These are phyloP conservation scores for Penicilliopsis zonata DNA, from an alignment of 495 filamentous ascomycete genomes.

Conservation along the genomic window DNA sequence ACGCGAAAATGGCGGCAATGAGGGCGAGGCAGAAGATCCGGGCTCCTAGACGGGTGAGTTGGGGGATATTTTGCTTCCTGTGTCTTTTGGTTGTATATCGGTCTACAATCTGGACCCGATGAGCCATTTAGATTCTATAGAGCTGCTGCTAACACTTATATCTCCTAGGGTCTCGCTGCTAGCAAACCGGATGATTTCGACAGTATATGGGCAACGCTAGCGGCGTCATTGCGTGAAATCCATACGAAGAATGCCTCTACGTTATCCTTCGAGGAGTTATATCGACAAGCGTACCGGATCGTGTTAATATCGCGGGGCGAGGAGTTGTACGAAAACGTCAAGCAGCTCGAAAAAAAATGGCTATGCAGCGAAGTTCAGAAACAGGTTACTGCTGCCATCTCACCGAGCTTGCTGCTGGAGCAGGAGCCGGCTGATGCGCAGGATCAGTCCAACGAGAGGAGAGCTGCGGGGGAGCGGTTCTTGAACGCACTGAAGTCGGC, in stretches of 20 bases:
- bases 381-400: slow-evolving; percentile 47
- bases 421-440: slow-evolving; percentile 27
- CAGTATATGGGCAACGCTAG: slow-evolving; percentile 63
- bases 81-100: background rate
- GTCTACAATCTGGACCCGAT: slow-evolving; percentile 1
- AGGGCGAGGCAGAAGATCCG: slow-evolving; percentile 58
- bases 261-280: slow-evolving; percentile 90
- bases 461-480: slow-evolving; percentile 73
- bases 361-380: slow-evolving; percentile 56
- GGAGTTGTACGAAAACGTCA: slow-evolving; percentile 69
- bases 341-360: slow-evolving; percentile 69
- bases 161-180: slow-evolving; percentile 37
- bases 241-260: slow-evolving; percentile 83
- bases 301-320: slow-evolving; percentile 80
- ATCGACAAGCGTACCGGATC: slow-evolving; percentile 93
- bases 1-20: slow-evolving; percentile 45
- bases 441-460: slow-evolving; percentile 58
- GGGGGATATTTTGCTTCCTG: slow-evolving; percentile 1
- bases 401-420: slow-evolving; percentile 41
- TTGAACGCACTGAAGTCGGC: slow-evolving; percentile 59
- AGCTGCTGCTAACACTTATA: background rate
- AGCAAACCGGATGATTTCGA: slow-evolving; percentile 62
- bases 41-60: slow-evolving; percentile 58
- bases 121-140: background rate
- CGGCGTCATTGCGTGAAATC: slow-evolving; percentile 67